phyloP scores from a whole-genome alignment of 495 filamentous ascomycete genomes.

The Penicillium canescens region DNA sequence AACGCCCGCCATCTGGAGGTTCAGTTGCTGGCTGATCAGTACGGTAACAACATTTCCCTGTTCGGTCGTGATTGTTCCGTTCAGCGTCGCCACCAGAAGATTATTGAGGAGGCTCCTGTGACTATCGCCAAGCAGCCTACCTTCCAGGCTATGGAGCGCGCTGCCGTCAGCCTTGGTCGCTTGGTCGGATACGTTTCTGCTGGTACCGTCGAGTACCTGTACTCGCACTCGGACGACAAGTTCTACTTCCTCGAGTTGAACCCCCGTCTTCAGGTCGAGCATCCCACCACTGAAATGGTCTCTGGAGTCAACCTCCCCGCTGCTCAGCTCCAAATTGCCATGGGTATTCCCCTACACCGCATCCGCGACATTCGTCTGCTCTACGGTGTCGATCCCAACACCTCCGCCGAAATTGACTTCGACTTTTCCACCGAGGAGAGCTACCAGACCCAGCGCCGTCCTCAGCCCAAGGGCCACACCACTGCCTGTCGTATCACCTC shows the following conservation, averaged over 20 bases:
- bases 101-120: constrained; percentile 98
- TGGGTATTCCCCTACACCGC: constrained; percentile 95
- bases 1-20: constrained; percentile 97
- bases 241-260: constrained; percentile 99
- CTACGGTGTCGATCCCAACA: constrained; percentile 92
- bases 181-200: constrained; percentile 98
- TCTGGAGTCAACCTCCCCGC: constrained; percentile 96
- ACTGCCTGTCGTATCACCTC: constrained; percentile 99
- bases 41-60: constrained; percentile 98
- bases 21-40: constrained; percentile 95
- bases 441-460: constrained; percentile 80
- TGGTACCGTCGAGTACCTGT: constrained; percentile 98
- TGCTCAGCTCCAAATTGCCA: constrained; percentile 96
- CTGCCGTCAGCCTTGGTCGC: constrained; percentile 87
- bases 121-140: constrained; percentile 88
- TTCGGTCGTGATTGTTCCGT: constrained; percentile 99
- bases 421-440: constrained; percentile 89
- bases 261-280: constrained; percentile 97
- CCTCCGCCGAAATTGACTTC: constrained; percentile 88
- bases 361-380: constrained; percentile 95
- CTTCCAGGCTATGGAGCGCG: constrained; percentile 95
- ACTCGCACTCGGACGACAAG: constrained; percentile 96
- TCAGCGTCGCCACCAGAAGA: constrained; percentile 98
- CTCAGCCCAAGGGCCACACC: constrained; percentile 91
- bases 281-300: constrained; percentile 99